These are phyloP conservation scores for Scedosporium apiospermum DNA, from an alignment of 2,329 filamentous ascomycete species.

Conservation along the genomic window DNA sequence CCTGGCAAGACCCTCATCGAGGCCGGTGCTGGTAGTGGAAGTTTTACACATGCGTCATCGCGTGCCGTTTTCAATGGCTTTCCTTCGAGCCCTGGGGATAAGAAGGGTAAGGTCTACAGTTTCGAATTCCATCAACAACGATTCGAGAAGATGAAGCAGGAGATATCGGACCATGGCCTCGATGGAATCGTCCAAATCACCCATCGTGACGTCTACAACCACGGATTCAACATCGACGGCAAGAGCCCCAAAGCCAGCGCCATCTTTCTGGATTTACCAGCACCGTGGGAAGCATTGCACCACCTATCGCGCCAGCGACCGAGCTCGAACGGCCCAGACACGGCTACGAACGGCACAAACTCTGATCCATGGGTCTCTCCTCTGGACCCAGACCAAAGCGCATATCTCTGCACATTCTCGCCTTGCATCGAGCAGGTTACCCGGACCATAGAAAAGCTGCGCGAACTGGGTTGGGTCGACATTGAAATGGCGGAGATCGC, in stretches of 20 bases:
- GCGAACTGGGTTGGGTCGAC: constrained; percentile 76
- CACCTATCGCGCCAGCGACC: constrained; percentile 55
- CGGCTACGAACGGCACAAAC: background rate
- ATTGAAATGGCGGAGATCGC: constrained; percentile 89
- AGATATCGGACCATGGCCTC: constrained; percentile 60
- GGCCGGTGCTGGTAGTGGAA: constrained; percentile 73
- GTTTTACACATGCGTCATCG: constrained; percentile 71
- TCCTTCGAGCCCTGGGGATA: constrained; percentile 32
- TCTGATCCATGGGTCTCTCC: constrained; percentile 39
- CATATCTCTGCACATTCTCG: constrained; percentile 86
- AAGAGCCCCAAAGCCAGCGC: constrained; percentile 56
- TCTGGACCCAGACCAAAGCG: constrained; percentile 61
- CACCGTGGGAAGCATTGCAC: constrained; percentile 69
- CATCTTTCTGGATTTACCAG: constrained; percentile 72
- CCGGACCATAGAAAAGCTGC: constrained; percentile 70
- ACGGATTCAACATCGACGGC: constrained; percentile 55
- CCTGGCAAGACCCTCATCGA: constrained; percentile 69
- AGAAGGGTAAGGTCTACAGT: constrained; percentile 64
- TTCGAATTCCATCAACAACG: constrained; percentile 73
- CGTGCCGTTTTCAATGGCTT: constrained; percentile 69
- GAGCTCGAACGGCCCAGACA: constrained; percentile 11
- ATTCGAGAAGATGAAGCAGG: constrained; percentile 57
- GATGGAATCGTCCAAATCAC: constrained; percentile 59
- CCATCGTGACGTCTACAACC: constrained; percentile 69
- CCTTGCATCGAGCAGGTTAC: constrained; percentile 96